Base-by-base conservation (phyloP, 148 eudicot species). In the Nepenthes mirabilis region DNA sequence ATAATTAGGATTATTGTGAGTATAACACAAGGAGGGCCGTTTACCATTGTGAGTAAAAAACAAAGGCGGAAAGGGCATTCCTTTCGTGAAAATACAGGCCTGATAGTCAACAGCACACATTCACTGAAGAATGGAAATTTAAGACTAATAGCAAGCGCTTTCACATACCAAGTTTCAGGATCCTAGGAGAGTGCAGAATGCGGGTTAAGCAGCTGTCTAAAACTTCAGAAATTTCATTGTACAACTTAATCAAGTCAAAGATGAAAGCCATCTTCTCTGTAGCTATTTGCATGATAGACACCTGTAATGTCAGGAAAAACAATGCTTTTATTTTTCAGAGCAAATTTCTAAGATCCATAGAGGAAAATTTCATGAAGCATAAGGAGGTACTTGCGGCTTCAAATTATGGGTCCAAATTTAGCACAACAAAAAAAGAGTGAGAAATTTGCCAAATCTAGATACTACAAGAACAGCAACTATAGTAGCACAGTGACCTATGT, bases 211-310 rank as follows among this genome's bases (percentile, higher is more conserved):
- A 89, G 73, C 77, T 74, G 75, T 89, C 88, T 47, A 94, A 63
- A 60, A 78, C 60, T 65, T 73, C 80, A 37, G 99, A 97, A 34
- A 60, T 74, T 53, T 79, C 86, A 40, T 74, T 76, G 67, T 76
- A 70, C 60, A 94, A 83, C 70, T 84, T 94, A 68, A 94, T 94
- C 62, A 94, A 72, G 78, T 94, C 99, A 66, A 94, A 57, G 72
- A 94, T 69, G 74, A 77, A 88, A 61, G 84, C 99, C 70, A 48
- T 78, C 65, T 79, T 81, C 72, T 84, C 95, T 37, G 97, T 77
- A 64, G 97, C 95, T 78, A 94, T 82, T 79, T 94, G 99, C 79
- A 94, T 94, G 64, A 94, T 89, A 43, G 99, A 94, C 43, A 94
- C 99, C 99, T 93, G 85, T 56, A 69, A 60, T 49, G 58, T 43